Base-by-base conservation (phyloP, 495 filamentous ascomycete species). In the Jackrogersella minutella region DNA sequence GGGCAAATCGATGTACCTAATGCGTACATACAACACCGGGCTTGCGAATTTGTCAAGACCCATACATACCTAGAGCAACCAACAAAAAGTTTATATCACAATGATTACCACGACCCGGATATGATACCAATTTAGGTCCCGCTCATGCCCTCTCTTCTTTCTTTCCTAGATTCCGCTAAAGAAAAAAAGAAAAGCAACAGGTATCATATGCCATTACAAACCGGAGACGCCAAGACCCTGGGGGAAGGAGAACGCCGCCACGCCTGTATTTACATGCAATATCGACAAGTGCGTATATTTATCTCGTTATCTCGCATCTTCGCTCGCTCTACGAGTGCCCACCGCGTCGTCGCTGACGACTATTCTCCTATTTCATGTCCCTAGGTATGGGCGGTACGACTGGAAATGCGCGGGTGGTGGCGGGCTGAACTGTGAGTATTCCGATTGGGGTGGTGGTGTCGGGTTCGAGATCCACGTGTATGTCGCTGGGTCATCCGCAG, bases 401-500 rank as follows among this genome's bases (percentile, higher is more conserved):
- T 68, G 64, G 37, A 68, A 74, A 41, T 73, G 72, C 8, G 58
- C 26, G 3, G 72, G 70, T 1, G 69, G 66, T 30, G 69, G 70
- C 8, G 72, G 69, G 17, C 63, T 70, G 51, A 68, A 74, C 34
- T 70, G 69, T 1, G 69, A 69, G 26, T 74, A 74, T 17, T 68
- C 66, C 21, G 69, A 66, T 34, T 72, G 72, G 2, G 68, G 72
- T 24, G 69, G 72, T 21, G 72, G 72, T 34, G 72, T 70, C 13
- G 60, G 63, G 21, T 74, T 72, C 16, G 72, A 72, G 26, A 74
- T 69, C 50, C 69, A 71, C 1, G 72, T 73, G 28, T 73, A 66
- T 21, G 63, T 65, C n/a, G 66, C 60, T 10, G 66, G 65, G 34
- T 74, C 65, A 3, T 73, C 70, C 33, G 60, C 72, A 21, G 69